Percentiles rank a stretch among this genome's conserved stretches.
Evolutionary conservation across 2,329 filamentous ascomycete species (phyloP).

Genomic region (Penicillium vulpinum): DNA sequence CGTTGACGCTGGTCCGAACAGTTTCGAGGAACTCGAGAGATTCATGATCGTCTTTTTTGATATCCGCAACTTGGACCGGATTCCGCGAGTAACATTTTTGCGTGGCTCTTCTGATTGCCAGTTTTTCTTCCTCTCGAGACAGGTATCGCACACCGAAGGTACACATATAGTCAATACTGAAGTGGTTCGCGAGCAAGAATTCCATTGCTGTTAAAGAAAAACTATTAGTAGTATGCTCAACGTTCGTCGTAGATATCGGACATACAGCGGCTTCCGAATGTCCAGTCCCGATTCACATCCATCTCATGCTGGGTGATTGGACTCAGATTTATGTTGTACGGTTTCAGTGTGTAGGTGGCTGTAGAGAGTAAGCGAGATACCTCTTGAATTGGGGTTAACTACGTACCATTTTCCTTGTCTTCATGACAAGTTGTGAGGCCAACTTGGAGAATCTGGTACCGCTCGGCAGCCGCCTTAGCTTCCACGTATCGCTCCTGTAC

Average conservation of each 20-base stretch:
- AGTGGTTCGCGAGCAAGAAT: constrained; percentile 61
- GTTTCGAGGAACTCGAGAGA: constrained; percentile 53
- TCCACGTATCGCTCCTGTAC: constrained; percentile 64
- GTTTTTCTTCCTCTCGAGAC: constrained; percentile 58
- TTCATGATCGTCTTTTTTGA: constrained; percentile 55
- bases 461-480: constrained; percentile 60
- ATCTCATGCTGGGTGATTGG: constrained; percentile 56
- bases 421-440: constrained; percentile 67
- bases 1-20: constrained; percentile 47
- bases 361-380: constrained; percentile 14
- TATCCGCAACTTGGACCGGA: constrained; percentile 42
- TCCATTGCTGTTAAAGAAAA: constrained; percentile 49
- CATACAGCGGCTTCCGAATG: constrained; percentile 56
- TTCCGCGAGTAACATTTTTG: constrained; percentile 42
- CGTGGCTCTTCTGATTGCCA: constrained; percentile 47
- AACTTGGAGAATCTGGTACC: constrained; percentile 65
- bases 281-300: constrained; percentile 61
- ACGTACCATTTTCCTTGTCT: constrained; percentile 43
- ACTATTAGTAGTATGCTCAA: constrained; percentile 1
- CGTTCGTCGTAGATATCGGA: not conserved
- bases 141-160: constrained; percentile 61
- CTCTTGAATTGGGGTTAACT: constrained; percentile 36
- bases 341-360: constrained; percentile 58
- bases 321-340: constrained; percentile 65
- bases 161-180: constrained; percentile 60